Evolutionary conservation across 768 basidiomycete genomes (phyloP), one percentile per base, ranked within the genome.

Genomic region (Pluteus cervinus): DNA sequence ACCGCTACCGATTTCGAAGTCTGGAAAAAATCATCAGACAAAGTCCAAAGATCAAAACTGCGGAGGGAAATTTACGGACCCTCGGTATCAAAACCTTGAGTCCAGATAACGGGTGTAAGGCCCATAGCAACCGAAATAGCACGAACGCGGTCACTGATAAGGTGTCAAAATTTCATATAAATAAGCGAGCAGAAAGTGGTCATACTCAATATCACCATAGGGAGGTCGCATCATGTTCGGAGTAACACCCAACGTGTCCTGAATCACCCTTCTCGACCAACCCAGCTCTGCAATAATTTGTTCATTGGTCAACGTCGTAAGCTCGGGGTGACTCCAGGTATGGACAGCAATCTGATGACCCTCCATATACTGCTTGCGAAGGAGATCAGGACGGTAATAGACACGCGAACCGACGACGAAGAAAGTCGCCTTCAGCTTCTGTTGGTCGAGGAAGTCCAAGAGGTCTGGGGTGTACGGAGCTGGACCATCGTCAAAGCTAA

Each of bases 221-320:
- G 87, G 86, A 26, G 88, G 86, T 17, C 87, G 69, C 79, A 85
- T 84, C 58, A 69, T 76, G 47, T 76, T 76, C 15, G 86, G 87
- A 0, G 83, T 81, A 10, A 85, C 76, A 33, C 82, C 89, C 24
- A 80, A 62, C 30, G 84, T 72, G 52, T 91, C 86, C 53, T 79
- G 78, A 59, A 94, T 91, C 40, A 82, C 68, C 61, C 91, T 81
- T 60, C 73, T 84, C 5, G 81, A 71, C 87, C 87, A 93, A 3
- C 85, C 87, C 24, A 93, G 65, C 56, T 91, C 88, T 29, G 87
- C 89, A 40, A 92, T 85, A 50, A 90, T 78, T 48, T 84, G 58
- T 37, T 88, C 85, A 52, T 83, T 90, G 25, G 80, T 65, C 41
- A 81, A 60, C 1, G 82, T 84, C 25, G 87, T 90, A 44, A 89